These are phyloP conservation scores for Fusarium aywerte DNA, from an alignment of 2,329 filamentous ascomycete species.

Conservation along the genomic window DNA sequence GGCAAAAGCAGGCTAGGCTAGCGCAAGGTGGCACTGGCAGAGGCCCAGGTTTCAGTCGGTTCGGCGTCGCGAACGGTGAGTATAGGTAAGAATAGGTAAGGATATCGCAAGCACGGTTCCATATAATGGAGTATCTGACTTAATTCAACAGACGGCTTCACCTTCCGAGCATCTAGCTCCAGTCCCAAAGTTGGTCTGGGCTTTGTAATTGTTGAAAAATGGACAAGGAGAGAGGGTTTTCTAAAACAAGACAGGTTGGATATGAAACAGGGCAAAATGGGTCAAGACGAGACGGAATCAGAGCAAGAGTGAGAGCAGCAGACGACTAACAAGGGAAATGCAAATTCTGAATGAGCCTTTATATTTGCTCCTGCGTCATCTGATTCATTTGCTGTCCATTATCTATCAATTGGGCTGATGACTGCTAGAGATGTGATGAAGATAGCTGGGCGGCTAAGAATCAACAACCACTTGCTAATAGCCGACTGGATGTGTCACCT, in stretches of 20 bases:
- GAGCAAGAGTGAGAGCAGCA: conserved; percentile 1
- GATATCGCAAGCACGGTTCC: conserved; percentile 37
- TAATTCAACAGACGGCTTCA: not conserved
- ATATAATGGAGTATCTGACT: conserved; percentile 8
- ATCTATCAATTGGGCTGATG: conserved; percentile 34
- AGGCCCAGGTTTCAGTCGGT: conserved; percentile 46
- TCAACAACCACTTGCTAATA: conserved; percentile 32
- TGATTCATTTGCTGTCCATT: conserved; percentile 26
- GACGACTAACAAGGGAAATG: not conserved
- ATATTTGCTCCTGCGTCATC: conserved; percentile 19
- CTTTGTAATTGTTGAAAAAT: not conserved
- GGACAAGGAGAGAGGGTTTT: conserved; percentile 7
- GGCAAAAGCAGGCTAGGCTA: conserved; percentile 41
- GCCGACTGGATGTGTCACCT: conserved; percentile 29
- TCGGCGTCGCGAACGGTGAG: conserved; percentile 45
- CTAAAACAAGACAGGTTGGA: conserved; percentile 34
- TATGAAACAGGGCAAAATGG: conserved; percentile 24
- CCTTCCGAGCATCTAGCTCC: not conserved
- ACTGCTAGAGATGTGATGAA: conserved; percentile 39
- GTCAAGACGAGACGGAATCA: conserved; percentile 18
- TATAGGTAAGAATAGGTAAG: conserved; percentile 39
- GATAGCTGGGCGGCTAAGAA: conserved; percentile 43
- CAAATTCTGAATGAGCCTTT: conserved; percentile 1
- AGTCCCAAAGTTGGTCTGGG: not conserved
- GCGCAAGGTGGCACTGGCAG: conserved; percentile 39